phyloP scores from a whole-genome alignment of 805 yeast genomes.

The Pichia nakasei region DNA sequence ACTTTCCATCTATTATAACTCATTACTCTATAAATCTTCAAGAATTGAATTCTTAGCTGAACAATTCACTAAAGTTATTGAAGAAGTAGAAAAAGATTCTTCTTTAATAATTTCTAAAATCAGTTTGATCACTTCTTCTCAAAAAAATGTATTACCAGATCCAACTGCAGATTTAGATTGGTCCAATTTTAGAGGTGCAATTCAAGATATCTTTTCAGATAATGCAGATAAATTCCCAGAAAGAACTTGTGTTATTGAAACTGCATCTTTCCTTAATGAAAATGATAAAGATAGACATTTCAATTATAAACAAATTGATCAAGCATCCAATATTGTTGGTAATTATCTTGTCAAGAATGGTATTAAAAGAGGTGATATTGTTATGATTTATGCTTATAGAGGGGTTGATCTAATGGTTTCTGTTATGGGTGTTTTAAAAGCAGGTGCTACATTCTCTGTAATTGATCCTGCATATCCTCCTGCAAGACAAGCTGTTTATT shows the following conservation, averaged over 20 bases:
- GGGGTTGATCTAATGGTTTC: slow-evolving; percentile 96
- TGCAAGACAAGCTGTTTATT: slow-evolving; percentile 88
- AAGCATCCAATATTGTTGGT: slow-evolving; percentile 89
- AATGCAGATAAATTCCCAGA: slow-evolving; percentile 84
- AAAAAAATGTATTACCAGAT: slow-evolving; percentile 61
- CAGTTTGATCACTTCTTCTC: slow-evolving; percentile 61
- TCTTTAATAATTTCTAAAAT: slow-evolving; percentile 46
- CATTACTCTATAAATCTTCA: slow-evolving; percentile 59
- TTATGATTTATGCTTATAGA: slow-evolving; percentile 95
- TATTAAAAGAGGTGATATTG: slow-evolving; percentile 84
- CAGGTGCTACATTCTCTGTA: slow-evolving; percentile 97
- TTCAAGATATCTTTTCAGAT: slow-evolving; percentile 87
- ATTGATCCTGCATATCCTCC: slow-evolving; percentile 99
- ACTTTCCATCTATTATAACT: slow-evolving; percentile 56
- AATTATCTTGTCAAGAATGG: slow-evolving; percentile 78
- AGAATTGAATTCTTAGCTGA: slow-evolving; percentile 65
- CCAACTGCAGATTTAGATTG: slow-evolving; percentile 85
- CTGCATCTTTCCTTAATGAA: slow-evolving; percentile 58
- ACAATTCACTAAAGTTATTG: slow-evolving; percentile 53
- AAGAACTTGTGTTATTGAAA: slow-evolving; percentile 86
- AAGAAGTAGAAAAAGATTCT: slow-evolving; percentile 30
- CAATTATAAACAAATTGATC: slow-evolving; percentile 80
- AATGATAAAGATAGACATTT: slow-evolving; percentile 56
- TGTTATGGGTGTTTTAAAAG: slow-evolving; percentile 95
- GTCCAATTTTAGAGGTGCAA: slow-evolving; percentile 88